These are phyloP conservation scores for Hericium erinaceus DNA, from an alignment of 768 basidiomycete genomes.

Conservation along the genomic window DNA sequence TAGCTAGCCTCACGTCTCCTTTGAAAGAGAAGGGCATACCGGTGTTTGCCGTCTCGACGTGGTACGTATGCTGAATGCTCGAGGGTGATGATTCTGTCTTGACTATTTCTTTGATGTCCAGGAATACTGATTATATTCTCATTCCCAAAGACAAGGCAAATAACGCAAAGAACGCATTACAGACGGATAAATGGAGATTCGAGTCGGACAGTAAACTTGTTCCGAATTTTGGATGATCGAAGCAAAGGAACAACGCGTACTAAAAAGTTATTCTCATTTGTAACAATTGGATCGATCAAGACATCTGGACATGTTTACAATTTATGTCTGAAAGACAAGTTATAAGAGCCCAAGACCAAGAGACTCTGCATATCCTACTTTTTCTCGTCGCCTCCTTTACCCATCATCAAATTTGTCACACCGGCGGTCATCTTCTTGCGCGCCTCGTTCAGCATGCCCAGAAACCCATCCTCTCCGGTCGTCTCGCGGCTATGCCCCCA, in stretches of 20 bases:
- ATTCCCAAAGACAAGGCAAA: neutral
- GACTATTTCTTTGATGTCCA: neutral
- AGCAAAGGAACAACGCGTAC: too few species aligned
- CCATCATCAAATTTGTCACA: conserved; percentile 26
- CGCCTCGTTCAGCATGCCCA: conserved; percentile 35
- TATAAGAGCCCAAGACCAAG: too few species aligned
- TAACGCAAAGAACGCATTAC: neutral
- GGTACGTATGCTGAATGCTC: neutral
- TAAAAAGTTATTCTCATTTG: too few species aligned
- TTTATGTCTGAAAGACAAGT: too few species aligned
- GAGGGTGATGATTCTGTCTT: neutral
- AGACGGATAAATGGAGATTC: neutral
- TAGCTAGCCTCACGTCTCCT: neutral
- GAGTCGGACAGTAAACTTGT: neutral
- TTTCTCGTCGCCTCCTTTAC: conserved; percentile 13
- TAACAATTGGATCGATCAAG: too few species aligned
- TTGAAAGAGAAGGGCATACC: neutral
- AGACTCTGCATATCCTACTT: neutral
- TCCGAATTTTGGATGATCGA: too few species aligned
- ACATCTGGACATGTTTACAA: too few species aligned
- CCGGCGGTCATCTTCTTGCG: conserved; percentile 33
- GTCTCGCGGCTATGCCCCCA: conserved; percentile 33
- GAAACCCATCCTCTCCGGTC: conserved; percentile 31
- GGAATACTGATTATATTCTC: conserved; percentile 4
- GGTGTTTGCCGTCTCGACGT: neutral